Conservation (phyloP, 1,139 yeast species). For the Geotrichum europaeum region DNA sequence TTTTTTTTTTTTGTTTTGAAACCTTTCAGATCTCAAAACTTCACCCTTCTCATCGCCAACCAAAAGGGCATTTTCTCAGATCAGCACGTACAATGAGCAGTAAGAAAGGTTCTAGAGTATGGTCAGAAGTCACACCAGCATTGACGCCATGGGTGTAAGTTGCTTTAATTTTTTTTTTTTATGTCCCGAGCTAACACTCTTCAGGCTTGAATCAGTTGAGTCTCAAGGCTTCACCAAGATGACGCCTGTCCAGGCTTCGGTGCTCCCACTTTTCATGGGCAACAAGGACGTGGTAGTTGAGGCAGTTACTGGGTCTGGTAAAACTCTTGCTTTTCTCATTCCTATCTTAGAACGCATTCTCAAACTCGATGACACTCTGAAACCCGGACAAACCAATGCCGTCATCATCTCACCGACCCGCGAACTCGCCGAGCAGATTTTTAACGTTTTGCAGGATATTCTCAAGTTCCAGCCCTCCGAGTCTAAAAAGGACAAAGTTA, state of each 20-base stretch:
- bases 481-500: constrained; percentile 26
- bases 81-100: constrained; percentile 1
- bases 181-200: background rate
- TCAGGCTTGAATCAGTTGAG: constrained; percentile 51
- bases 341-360: constrained; percentile 70
- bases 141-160: constrained; percentile 31
- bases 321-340: constrained; percentile 78
- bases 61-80: background rate
- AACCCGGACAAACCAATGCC: constrained; percentile 58
- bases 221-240: constrained; percentile 71
- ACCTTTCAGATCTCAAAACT: background rate
- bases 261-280: constrained; percentile 79
- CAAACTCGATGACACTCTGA: constrained; percentile 26
- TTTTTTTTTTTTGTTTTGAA: background rate
- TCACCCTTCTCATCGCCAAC: background rate
- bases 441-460: constrained; percentile 55
- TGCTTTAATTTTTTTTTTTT: background rate
- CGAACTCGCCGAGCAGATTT: constrained; percentile 83
- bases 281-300: constrained; percentile 95
- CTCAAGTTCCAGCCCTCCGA: constrained; percentile 56
- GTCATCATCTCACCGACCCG: constrained; percentile 83
- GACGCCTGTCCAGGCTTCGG: constrained; percentile 98
- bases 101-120: constrained; percentile 24
- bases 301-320: constrained; percentile 94
- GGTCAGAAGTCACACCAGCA: constrained; percentile 28